A percentile compares a stretch with the other conserved stretches of the same genome.
phyloP scores from a whole-genome alignment of 352 stramenopile species.

The Globisporangium nodosum region DNA sequence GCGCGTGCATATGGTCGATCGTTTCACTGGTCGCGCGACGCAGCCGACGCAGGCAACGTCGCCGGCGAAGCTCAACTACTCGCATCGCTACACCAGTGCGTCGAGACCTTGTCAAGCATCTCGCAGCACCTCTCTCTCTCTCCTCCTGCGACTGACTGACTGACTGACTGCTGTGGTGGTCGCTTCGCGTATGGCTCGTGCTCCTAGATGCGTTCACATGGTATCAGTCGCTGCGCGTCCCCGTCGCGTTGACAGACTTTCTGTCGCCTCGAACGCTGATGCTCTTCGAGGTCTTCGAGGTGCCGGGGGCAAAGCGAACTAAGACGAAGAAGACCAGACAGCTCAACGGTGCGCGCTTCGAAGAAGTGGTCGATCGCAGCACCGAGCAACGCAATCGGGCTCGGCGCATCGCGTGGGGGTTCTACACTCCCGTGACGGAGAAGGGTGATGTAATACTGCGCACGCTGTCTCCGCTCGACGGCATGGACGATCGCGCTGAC shows the following conservation, averaged over 20 bases:
- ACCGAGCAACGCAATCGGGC: not conserved
- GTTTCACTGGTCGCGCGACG: constrained; percentile 41
- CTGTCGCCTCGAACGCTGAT: constrained; percentile 35
- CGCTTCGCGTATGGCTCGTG: not conserved
- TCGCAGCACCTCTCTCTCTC: not conserved
- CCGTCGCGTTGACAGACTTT: constrained; percentile 26
- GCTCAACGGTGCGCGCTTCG: constrained; percentile 15
- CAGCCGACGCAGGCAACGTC: constrained; percentile 21
- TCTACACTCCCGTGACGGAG: constrained; percentile 51
- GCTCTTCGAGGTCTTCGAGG: constrained; percentile 56
- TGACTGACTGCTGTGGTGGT: not conserved
- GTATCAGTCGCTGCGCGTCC: constrained; percentile 32
- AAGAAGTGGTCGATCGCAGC: constrained; percentile 11
- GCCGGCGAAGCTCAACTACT: constrained; percentile 10
- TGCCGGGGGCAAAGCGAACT: constrained; percentile 8
- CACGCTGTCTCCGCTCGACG: constrained; percentile 5
- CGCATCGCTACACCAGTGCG: constrained; percentile 10
- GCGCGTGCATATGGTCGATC: constrained; percentile 40
- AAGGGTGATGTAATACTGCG: constrained; percentile 36
- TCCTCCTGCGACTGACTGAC: not conserved
- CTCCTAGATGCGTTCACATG: constrained; percentile 46
- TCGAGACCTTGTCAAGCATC: not conserved
- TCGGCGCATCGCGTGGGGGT: constrained; percentile 47
- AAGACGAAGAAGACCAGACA: constrained; percentile 3
- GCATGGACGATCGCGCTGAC: not conserved